Base-by-base conservation (phyloP, 371 early-diverging fungal species). In the Mucor piriformis region DNA sequence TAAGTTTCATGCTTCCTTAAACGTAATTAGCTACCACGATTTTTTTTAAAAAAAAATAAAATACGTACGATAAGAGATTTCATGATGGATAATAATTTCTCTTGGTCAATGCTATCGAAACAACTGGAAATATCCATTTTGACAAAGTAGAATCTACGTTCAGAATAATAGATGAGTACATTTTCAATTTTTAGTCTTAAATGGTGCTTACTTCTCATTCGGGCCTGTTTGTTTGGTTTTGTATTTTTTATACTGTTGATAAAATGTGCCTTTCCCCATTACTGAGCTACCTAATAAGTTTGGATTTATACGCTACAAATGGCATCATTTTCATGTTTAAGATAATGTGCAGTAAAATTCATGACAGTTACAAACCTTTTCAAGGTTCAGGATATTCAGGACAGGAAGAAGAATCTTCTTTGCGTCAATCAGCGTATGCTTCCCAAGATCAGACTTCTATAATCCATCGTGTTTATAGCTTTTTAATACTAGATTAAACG, bases 101-200 rank as follows among this genome's bases (percentile, higher is more conserved):
- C 70, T 57, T 91, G 93, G 13, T 88, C 77, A 48, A 95, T 90
- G 3, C 87, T 83, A 58, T 96, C 96, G 69, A 88, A 96, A 21
- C 91, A 88, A 29, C 70, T 71, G 24, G 72, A 70, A 25, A 95
- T 85, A 64, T 96, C 96, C 12, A 92, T 81, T 61, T 96, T 96
- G 52, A 86, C 91, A 70, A 94, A 87, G 50, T 87, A 96, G 5
- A 67, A 67, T n/a, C 59, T 50, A 54, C 5, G 27, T 2, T 12
- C 13, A 8, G 2, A 38, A 6, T 11, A 27, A 25, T 10, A 34
- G 43, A 27, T 5, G 24, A 10, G 21, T 10, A 8, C 38, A 46
- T 21, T 49, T 55, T 21, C 16, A 29, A 15, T 7, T 34, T 29
- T 46, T 29, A 18, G 2, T 15, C 23, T 52, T 37, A 2, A 18